A percentile compares a stretch with the other conserved stretches of the same genome.
phyloP scores from a whole-genome alignment of 495 filamentous ascomycete species.

The Penicillium cataractarum region DNA sequence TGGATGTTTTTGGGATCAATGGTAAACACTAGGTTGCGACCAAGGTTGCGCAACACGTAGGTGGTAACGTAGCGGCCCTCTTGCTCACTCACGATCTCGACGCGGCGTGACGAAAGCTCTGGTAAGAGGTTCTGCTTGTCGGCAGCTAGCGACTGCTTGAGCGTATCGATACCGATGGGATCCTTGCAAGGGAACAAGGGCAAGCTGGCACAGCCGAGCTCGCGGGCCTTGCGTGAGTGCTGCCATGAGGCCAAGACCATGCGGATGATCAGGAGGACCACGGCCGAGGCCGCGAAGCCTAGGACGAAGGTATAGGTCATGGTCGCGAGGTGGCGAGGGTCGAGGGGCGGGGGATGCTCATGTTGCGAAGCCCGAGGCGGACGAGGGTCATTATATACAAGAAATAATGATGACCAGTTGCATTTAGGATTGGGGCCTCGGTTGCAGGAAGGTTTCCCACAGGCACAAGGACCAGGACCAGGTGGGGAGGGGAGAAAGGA shows the following conservation, averaged over 20 bases:
- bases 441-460: constrained; percentile 1
- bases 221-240: constrained; percentile 34
- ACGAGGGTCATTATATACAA: constrained; percentile 7
- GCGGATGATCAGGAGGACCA: constrained; percentile 33
- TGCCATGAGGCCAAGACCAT: constrained; percentile 28
- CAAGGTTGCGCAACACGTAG: constrained; percentile 31
- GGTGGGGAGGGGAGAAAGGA: neutral
- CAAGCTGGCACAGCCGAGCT: constrained; percentile 33
- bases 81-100: constrained; percentile 24
- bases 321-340: neutral
- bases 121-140: constrained; percentile 36
- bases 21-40: constrained; percentile 42
- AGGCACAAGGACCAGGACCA: neutral
- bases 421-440: constrained; percentile 10
- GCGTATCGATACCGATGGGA: constrained; percentile 33
- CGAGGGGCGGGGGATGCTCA: neutral
- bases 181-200: constrained; percentile 38
- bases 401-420: neutral
- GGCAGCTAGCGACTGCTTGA: constrained; percentile 32
- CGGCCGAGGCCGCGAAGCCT: constrained; percentile 31
- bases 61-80: constrained; percentile 38
- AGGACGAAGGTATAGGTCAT: constrained; percentile 29
- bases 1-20: constrained; percentile 59
- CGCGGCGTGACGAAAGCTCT: constrained; percentile 24
- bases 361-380: neutral